Conservation (phyloP, 305 asterid genomes). For the Fraxinus floribunda region DNA sequence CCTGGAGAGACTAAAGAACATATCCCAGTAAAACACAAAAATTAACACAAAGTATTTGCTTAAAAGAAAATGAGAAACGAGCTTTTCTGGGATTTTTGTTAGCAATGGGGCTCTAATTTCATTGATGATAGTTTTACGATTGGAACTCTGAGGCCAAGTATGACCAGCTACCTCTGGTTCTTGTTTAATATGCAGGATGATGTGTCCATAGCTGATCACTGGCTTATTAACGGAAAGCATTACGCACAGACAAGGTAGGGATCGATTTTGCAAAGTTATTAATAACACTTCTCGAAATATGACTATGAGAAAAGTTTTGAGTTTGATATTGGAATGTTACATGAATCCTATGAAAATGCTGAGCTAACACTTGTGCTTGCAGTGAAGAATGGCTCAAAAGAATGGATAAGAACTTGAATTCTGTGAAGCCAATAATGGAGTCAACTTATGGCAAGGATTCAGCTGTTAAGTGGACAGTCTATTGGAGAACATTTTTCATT, state of each 20-base stretch:
- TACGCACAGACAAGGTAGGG: conserved; percentile 76
- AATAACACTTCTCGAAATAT: not conserved
- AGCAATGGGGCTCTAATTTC: not conserved
- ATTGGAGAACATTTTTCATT: conserved; percentile 93
- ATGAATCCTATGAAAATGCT: not conserved
- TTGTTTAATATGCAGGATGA: conserved; percentile 57
- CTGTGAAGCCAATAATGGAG: conserved; percentile 66
- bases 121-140: not conserved
- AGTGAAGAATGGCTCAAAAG: conserved; percentile 94
- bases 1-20: not conserved
- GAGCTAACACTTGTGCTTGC: conserved; percentile 26
- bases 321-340: not conserved
- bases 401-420: conserved; percentile 57
- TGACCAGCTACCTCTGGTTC: not conserved
- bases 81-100: not conserved
- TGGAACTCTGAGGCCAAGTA: not conserved
- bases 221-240: conserved; percentile 88
- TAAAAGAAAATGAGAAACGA: not conserved
- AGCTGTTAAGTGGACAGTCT: conserved; percentile 78
- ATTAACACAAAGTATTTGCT: not conserved
- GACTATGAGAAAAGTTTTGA: not conserved
- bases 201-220: conserved; percentile 70
- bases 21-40: not conserved
- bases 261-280: not conserved
- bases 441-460: conserved; percentile 84